Percentiles rank a stretch among this genome's conserved stretches.
phyloP scores from a whole-genome alignment of 2,329 filamentous ascomycete genomes.

The Epichloe gansuensis region DNA sequence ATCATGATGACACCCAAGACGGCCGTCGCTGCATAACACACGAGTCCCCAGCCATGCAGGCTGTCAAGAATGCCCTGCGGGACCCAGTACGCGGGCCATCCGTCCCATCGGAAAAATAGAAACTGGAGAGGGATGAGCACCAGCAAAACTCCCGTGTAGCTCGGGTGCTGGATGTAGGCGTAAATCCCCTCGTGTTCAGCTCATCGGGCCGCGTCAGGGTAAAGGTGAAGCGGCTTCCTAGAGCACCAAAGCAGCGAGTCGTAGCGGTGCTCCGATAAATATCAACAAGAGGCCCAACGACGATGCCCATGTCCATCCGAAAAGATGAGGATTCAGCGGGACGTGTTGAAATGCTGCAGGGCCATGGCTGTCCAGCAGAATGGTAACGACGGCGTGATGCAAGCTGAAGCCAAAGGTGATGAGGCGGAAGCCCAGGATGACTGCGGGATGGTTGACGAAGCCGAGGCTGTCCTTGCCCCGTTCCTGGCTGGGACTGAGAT shows the following conservation, averaged over 20 bases:
- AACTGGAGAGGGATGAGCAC: constrained; percentile 20
- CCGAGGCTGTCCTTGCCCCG: constrained; percentile 4
- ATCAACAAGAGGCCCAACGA: constrained; percentile 19
- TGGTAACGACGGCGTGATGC: background rate
- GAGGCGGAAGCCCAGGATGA: background rate
- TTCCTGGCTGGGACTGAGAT: background rate
- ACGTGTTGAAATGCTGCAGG: background rate
- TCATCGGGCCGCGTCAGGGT: constrained; percentile 32
- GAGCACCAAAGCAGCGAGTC: constrained; percentile 24
- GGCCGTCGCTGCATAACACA: background rate
- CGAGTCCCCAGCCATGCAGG: constrained; percentile 1
- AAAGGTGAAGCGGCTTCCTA: constrained; percentile 43
- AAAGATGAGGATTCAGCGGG: constrained; percentile 15
- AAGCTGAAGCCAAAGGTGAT: background rate
- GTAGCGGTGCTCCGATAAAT: constrained; percentile 17
- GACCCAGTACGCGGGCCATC: constrained; percentile 26
- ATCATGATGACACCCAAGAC: background rate
- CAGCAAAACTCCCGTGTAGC: constrained; percentile 32
- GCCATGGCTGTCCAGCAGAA: background rate
- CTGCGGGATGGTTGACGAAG: background rate
- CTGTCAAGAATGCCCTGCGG: constrained; percentile 11
- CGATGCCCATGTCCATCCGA: constrained; percentile 22
- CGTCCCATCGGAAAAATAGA: constrained; percentile 27
- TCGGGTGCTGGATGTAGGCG: constrained; percentile 37
- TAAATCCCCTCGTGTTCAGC: constrained; percentile 35